Conservation (phyloP, 306 rosid genomes). For the Dicorynia guianensis region DNA sequence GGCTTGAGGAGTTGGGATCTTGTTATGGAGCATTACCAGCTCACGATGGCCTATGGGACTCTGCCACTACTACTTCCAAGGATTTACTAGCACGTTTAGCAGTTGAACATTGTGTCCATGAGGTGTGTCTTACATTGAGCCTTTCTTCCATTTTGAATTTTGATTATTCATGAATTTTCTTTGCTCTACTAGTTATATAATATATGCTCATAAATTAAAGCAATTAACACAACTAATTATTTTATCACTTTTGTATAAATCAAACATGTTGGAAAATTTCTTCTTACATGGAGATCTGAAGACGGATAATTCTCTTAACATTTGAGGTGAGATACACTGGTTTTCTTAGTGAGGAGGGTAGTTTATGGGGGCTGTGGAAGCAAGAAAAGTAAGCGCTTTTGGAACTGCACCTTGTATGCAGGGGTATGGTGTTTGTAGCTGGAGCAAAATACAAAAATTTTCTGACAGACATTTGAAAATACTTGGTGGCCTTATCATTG, state of each 20-base stretch:
- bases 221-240: not conserved
- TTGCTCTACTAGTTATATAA: not conserved
- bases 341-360: no score
- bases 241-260: not conserved
- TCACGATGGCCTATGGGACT: slow-evolving; percentile 93
- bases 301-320: no score
- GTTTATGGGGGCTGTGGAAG: no score
- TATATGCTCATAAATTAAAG: slow-evolving; percentile 3
- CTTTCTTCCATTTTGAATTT: slow-evolving; percentile 10
- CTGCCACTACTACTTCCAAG: slow-evolving; percentile 79
- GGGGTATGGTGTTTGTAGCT: no score
- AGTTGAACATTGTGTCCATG: slow-evolving; percentile 88
- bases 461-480: no score
- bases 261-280: no score
- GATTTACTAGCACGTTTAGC: slow-evolving; percentile 83
- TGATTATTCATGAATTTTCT: slow-evolving; percentile 32
- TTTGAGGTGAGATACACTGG: no score
- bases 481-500: no score
- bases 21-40: slow-evolving; percentile 80
- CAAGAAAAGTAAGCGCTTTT: no score
- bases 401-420: no score
- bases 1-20: slow-evolving; percentile 79
- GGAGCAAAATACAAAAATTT: no score
- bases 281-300: no score
- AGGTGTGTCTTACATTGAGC: slow-evolving; percentile 54